Evolutionary conservation across 257 asterid species (phyloP).

Genomic region (Gentiana straminea): DNA sequence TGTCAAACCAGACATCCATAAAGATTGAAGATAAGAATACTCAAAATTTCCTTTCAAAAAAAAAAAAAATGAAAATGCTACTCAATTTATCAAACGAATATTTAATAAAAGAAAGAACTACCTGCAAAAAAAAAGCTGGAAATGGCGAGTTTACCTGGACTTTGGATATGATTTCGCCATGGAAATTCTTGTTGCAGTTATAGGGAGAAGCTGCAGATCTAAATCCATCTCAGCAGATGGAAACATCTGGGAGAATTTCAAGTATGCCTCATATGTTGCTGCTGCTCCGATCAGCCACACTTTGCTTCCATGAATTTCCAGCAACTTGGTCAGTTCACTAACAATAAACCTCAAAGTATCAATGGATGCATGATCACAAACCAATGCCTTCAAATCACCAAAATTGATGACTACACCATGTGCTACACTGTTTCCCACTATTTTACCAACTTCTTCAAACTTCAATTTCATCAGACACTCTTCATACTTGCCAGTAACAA

Average conservation of each 20-base stretch:
- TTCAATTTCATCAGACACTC: conserved; percentile 35
- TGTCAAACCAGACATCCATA: no score
- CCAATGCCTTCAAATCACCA: conserved; percentile 50
- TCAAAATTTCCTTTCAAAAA: conserved; percentile 2
- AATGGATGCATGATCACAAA: conserved; percentile 18
- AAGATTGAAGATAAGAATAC: background rate
- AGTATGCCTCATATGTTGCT: conserved; percentile 45
- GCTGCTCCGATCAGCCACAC: conserved; percentile 68
- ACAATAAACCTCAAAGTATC: conserved; percentile 43
- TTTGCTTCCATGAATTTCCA: conserved; percentile 31
- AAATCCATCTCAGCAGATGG: conserved; percentile 69
- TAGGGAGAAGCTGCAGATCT: conserved; percentile 67
- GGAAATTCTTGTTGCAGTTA: conserved; percentile 39
- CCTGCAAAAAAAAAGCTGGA: background rate
- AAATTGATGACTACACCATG: conserved; percentile 43
- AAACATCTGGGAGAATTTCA: conserved; percentile 47
- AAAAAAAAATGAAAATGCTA: background rate
- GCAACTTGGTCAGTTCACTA: conserved; percentile 26
- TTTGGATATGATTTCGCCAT: conserved; percentile 56
- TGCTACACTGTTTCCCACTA: conserved; percentile 20
- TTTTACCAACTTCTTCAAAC: conserved; percentile 39
- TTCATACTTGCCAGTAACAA: conserved; percentile 40
- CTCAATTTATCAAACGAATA: conserved; percentile 4
- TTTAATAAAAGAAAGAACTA: background rate
- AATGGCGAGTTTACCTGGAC: conserved; percentile 49